These are phyloP conservation scores for Saturnispora mendoncae DNA, from an alignment of 805 yeast species.

Conservation along the genomic window DNA sequence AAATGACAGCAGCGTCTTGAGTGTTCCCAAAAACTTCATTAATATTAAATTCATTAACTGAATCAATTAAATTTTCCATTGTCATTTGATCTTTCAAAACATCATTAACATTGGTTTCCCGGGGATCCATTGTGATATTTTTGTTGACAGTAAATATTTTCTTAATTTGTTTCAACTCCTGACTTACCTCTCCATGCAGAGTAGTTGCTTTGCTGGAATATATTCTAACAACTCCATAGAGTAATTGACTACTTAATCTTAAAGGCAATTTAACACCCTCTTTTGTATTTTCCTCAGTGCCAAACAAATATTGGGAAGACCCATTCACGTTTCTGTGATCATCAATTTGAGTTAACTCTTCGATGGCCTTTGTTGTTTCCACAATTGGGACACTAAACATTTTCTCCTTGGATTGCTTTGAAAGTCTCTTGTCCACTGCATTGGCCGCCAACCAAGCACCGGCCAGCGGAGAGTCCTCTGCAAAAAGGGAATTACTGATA, in stretches of 20 bases:
- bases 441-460: slow-evolving; percentile 92
- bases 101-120: slow-evolving; percentile 47
- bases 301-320: slow-evolving; percentile 13
- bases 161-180: slow-evolving; percentile 62
- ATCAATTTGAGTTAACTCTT: slow-evolving; percentile 23
- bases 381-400: slow-evolving; percentile 62
- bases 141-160: slow-evolving; percentile 47
- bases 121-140: slow-evolving; percentile 49
- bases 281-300: not conserved
- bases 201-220: slow-evolving; percentile 81
- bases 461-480: slow-evolving; percentile 77
- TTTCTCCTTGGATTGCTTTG: slow-evolving; percentile 47
- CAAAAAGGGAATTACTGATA: slow-evolving; percentile 42
- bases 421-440: slow-evolving; percentile 58
- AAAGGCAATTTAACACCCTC: slow-evolving; percentile 57
- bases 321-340: not conserved
- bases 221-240: slow-evolving; percentile 80
- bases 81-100: slow-evolving; percentile 72
- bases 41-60: slow-evolving; percentile 43
- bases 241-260: slow-evolving; percentile 74
- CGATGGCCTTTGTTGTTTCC: slow-evolving; percentile 59
- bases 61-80: slow-evolving; percentile 61
- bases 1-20: too few species aligned
- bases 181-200: slow-evolving; percentile 73
- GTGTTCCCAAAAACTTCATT: slow-evolving; percentile 26